Evolutionary conservation across 1,284 basidiomycete species (phyloP).

Genomic region (Fomitopsis betulina): DNA sequence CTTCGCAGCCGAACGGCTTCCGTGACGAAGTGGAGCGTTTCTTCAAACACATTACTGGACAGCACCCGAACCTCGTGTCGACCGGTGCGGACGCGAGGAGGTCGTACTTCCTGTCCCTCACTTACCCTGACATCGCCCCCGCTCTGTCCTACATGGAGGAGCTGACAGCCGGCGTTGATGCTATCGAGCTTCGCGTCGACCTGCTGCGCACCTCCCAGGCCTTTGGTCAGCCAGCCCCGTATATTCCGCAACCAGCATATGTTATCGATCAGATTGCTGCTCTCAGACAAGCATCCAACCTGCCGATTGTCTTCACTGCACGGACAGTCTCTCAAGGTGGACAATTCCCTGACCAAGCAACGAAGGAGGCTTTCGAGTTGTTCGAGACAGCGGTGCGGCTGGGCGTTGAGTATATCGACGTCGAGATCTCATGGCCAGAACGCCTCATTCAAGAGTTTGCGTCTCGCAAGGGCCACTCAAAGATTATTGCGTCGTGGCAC

Average conservation of each 20-base stretch:
- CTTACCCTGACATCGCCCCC: conserved; percentile 82
- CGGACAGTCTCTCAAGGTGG: conserved; percentile 89
- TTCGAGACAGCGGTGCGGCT: conserved; percentile 78
- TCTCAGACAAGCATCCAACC: conserved; percentile 70
- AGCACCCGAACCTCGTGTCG: conserved; percentile 60
- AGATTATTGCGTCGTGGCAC: conserved; percentile 92
- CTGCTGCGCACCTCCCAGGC: conserved; percentile 63
- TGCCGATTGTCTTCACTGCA: conserved; percentile 93
- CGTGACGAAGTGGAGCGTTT: conserved; percentile 64
- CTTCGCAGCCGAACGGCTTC: conserved; percentile 15
- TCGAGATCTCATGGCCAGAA: conserved; percentile 80
- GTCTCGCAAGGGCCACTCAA: conserved; percentile 63
- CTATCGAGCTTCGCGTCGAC: conserved; percentile 92
- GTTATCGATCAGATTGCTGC: conserved; percentile 82
- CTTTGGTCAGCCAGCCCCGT: conserved; percentile 40
- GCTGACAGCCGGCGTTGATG: conserved; percentile 84
- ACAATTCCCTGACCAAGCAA: conserved; percentile 78
- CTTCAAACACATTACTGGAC: conserved; percentile 87
- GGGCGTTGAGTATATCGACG: conserved; percentile 91
- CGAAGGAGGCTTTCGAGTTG: conserved; percentile 75
- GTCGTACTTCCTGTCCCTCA: conserved; percentile 90
- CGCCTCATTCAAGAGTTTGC: conserved; percentile 59
- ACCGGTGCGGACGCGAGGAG: conserved; percentile 56
- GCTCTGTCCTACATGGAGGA: conserved; percentile 70
- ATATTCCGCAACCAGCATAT: conserved; percentile 69